Base-by-base conservation (phyloP, 116 monocot species). In the Trichopus zeylanicus region DNA sequence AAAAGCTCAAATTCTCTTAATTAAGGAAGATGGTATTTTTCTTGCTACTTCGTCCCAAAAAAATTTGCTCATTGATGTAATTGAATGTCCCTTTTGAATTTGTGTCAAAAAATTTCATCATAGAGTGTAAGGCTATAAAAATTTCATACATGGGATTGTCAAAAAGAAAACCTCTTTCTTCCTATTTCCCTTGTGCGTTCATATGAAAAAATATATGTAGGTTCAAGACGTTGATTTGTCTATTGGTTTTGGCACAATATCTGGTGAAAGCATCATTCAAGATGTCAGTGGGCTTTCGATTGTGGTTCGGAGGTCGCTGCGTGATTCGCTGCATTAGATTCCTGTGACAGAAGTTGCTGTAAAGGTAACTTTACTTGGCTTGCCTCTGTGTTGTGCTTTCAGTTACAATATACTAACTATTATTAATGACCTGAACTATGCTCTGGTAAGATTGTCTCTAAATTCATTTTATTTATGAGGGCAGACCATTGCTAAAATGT, bases 231-330 rank as follows among this genome's bases (percentile, higher is more conserved):
- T 99, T 64, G 92, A 82, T 69, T 64, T 99, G 63, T 73, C 73
- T 62, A 68, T 99, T 76, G 92, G 92, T 53, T 80, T 58, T 52
- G 78, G 75, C 25, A 72, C 34, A n/a, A 39, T 53, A 57, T 65
- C 61, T 66, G 98, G 92, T 64, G 85, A 99, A 74, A 99, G 72
- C 56, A 99, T 99, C 31, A 99, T 99, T 72, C 75, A 91, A 65
- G 80, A 99, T 74, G 88, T 99, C 3, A 68, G 63, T 53, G 98
- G 98, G 11, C 79, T 99, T 61, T 99, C 98, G 46, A 29, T 99
- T 65, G 60, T 75, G 52, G 70, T 99, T 48, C 77, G 63, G n/a
- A 76, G 88, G 57, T 88, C 98, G 28, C 82, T 99, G 20, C 79
- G 92, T 59, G 98, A 99, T 76, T 72, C 88, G 63, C 51, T 73